Percentiles rank a stretch among this genome's conserved stretches.
phyloP scores from a whole-genome alignment of 495 filamentous ascomycete genomes.

The Saxophila tyrrhenica region DNA sequence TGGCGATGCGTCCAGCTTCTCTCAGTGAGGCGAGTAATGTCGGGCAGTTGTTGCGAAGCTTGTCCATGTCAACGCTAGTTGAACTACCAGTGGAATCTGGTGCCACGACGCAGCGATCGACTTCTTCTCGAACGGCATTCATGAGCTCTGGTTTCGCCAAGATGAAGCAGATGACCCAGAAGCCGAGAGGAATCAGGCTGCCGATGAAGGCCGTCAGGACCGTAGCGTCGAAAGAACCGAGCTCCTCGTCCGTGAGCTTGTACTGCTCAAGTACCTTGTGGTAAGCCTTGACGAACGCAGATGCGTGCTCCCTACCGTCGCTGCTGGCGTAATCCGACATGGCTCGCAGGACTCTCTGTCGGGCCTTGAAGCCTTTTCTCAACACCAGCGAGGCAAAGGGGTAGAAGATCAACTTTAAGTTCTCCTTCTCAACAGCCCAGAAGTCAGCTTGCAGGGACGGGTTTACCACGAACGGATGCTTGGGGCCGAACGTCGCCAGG shows the following conservation, averaged over 20 bases:
- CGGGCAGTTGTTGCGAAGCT: background rate
- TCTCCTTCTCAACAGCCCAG: background rate
- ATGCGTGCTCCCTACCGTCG: background rate
- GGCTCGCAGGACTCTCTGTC: background rate
- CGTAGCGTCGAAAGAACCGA: background rate
- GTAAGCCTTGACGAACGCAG: background rate
- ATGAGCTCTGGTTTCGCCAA: background rate
- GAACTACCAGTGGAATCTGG: background rate
- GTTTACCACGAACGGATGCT: background rate
- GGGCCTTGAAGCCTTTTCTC: background rate
- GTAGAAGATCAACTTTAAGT: background rate
- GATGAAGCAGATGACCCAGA: background rate
- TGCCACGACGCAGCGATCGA: background rate
- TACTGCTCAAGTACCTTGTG: background rate
- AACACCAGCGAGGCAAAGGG: background rate
- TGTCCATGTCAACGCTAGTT: background rate
- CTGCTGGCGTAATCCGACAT: background rate
- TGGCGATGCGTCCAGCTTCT: background rate
- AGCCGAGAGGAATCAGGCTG: background rate
- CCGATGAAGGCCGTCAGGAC: background rate
- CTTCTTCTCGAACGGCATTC: background rate
- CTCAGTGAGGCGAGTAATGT: background rate
- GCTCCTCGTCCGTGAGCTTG: background rate
- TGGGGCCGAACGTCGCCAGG: background rate
- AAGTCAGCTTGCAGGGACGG: background rate